Conservation (phyloP, 2,329 filamentous ascomycete species). For the Stagonosporopsis tanaceti region DNA sequence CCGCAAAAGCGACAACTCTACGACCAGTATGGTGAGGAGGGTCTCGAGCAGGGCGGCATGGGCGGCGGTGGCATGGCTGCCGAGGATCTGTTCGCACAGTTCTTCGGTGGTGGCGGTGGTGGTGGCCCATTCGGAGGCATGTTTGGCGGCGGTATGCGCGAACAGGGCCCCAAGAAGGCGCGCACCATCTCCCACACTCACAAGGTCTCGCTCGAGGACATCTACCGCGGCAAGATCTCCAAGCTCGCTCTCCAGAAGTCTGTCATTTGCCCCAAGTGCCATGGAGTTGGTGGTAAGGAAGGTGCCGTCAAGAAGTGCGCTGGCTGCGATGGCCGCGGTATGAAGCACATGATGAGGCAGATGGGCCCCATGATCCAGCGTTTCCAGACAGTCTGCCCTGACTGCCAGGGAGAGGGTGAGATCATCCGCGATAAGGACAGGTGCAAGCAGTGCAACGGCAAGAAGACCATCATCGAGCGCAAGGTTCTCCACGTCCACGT, state of each 20-base stretch:
- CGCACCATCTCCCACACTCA: slow-evolving; percentile 97
- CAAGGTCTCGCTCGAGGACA: slow-evolving; percentile 97
- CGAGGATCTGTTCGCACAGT: slow-evolving; percentile 95
- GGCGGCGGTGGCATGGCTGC: slow-evolving; percentile 84
- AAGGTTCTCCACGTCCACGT: slow-evolving; percentile 99
- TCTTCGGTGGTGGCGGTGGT: slow-evolving; percentile 75
- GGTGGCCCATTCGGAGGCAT: slow-evolving; percentile 72
- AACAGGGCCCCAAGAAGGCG: slow-evolving; percentile 86
- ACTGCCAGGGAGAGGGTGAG: slow-evolving; percentile 97
- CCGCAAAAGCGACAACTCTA: slow-evolving; percentile 90
- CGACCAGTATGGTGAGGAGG: slow-evolving; percentile 97
- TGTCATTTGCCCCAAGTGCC: slow-evolving; percentile 93
- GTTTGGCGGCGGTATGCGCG: slow-evolving; percentile 69
- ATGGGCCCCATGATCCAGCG: slow-evolving; percentile 99
- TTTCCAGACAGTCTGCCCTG: slow-evolving; percentile 98
- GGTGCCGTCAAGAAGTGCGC: slow-evolving; percentile 93
- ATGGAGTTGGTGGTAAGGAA: slow-evolving; percentile 94
- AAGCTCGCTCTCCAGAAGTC: slow-evolving; percentile 98
- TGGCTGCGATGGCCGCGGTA: slow-evolving; percentile 91
- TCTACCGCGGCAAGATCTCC: slow-evolving; percentile 97
- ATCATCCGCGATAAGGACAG: slow-evolving; percentile 96
- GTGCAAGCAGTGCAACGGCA: slow-evolving; percentile 95
- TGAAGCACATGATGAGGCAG: slow-evolving; percentile 99
- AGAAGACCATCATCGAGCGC: slow-evolving; percentile 97
- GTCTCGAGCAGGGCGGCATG: slow-evolving; percentile 83